Conservation (phyloP, 805 yeast species). For the Candida xiaguanensis region DNA sequence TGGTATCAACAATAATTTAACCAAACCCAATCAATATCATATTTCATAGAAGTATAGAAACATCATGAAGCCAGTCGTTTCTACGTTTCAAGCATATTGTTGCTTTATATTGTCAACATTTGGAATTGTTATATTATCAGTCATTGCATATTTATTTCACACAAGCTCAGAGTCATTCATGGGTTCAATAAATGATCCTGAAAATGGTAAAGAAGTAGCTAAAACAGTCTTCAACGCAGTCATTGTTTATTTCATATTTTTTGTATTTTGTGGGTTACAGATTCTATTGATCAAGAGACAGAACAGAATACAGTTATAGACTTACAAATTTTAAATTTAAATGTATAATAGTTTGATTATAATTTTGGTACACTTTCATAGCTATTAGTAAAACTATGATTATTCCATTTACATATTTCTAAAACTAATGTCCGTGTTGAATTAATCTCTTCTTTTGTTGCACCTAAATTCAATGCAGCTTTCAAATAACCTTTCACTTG, state of each 20-base stretch:
- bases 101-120: conserved; percentile 92
- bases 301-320: conserved; percentile 50
- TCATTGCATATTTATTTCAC: conserved; percentile 79
- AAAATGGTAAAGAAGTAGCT: conserved; percentile 91
- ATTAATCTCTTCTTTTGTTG: conserved; percentile 57
- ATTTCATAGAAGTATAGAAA: neutral
- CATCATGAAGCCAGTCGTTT: conserved; percentile 42
- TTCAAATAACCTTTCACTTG: conserved; percentile 86
- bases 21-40: neutral
- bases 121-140: conserved; percentile 82
- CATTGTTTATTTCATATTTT: conserved; percentile 71
- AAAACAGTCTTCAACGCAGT: conserved; percentile 89
- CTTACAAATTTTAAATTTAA: neutral
- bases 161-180: conserved; percentile 84
- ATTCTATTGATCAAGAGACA: conserved; percentile 61
- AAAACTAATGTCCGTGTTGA: conserved; percentile 61
- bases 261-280: conserved; percentile 89
- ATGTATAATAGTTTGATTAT: neutral
- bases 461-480: conserved; percentile 82
- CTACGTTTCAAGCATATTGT: conserved; percentile 85
- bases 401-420: conserved; percentile 70
- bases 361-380: conserved; percentile 53
- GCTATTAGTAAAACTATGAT: conserved; percentile 51
- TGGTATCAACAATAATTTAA: neutral
- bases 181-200: conserved; percentile 89